phyloP scores from a whole-genome alignment of 257 asterid species.

The Solanum tarijense region DNA sequence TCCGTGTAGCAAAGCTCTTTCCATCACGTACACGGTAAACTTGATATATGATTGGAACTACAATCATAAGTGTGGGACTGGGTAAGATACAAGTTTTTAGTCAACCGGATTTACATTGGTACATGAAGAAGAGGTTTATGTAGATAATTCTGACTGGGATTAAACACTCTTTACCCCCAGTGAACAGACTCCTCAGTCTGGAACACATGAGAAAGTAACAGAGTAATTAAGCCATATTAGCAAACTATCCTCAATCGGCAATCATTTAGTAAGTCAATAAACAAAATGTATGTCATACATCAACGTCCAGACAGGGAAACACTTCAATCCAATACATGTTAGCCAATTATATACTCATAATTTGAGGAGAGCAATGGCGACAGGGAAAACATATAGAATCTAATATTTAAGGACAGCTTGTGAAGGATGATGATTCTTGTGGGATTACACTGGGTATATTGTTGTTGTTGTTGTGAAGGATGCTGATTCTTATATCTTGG shows the following conservation, averaged over 20 bases:
- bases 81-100: not conserved
- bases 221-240: not conserved
- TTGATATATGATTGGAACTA: conserved; percentile 91
- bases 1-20: conserved; percentile 93
- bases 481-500: not conserved
- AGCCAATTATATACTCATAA: not conserved
- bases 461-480: not conserved
- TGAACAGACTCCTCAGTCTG: not conserved
- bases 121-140: not conserved
- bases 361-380: not conserved
- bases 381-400: not conserved
- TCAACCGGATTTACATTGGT: not conserved
- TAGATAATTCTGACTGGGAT: not conserved
- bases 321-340: not conserved
- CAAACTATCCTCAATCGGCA: not conserved
- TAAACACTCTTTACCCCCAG: not conserved
- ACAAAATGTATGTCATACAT: not conserved
- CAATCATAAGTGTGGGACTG: conserved; percentile 7
- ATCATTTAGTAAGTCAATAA: not conserved
- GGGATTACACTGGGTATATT: not conserved
- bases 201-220: not conserved
- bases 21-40: conserved; percentile 94
- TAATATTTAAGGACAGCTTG: not conserved
- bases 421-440: not conserved
- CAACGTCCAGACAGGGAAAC: not conserved